These are phyloP conservation scores for Nannochloropsis granulata DNA, from an alignment of 108 stramenopile genomes.

Conservation along the genomic window DNA sequence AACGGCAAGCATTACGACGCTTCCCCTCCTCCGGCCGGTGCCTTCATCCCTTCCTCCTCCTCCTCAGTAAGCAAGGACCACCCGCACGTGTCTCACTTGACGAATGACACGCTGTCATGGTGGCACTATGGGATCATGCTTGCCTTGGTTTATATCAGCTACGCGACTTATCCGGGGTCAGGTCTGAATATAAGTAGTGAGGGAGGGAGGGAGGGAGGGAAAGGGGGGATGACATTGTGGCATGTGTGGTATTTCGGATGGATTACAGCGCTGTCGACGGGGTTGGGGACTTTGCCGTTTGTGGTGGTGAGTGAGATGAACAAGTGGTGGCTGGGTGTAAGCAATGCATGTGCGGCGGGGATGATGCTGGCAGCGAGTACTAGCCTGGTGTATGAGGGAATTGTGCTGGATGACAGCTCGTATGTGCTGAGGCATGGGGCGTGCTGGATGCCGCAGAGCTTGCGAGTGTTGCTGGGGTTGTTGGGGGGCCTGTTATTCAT, in stretches of 20 bases:
- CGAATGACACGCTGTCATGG: not conserved
- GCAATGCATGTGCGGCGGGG: constrained; percentile 77
- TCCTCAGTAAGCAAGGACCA: not conserved
- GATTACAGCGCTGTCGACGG: constrained; percentile 86
- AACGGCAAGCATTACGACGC: too few relatives aligned
- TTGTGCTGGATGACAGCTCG: constrained; percentile 47
- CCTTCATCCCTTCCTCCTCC: not conserved
- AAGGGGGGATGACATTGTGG: constrained; percentile 20
- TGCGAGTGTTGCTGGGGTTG: constrained; percentile 4
- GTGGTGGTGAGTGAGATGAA: constrained; percentile 52
- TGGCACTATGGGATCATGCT: not conserved
- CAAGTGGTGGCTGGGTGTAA: constrained; percentile 42
- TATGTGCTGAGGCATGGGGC: constrained; percentile 22
- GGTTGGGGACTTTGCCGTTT: constrained; percentile 80
- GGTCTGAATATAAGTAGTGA: not conserved
- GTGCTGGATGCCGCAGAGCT: not conserved
- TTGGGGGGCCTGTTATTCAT: constrained; percentile 36
- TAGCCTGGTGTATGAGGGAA: constrained; percentile 68
- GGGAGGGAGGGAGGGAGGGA: not conserved
- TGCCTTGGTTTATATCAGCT: not conserved
- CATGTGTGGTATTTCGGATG: constrained; percentile 95
- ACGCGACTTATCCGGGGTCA: not conserved
- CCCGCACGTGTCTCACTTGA: not conserved
- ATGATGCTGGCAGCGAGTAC: constrained; percentile 93
- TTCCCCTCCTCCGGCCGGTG: not conserved